Conservation (phyloP, 805 yeast genomes). For the Wickerhamomyces queroliae region DNA sequence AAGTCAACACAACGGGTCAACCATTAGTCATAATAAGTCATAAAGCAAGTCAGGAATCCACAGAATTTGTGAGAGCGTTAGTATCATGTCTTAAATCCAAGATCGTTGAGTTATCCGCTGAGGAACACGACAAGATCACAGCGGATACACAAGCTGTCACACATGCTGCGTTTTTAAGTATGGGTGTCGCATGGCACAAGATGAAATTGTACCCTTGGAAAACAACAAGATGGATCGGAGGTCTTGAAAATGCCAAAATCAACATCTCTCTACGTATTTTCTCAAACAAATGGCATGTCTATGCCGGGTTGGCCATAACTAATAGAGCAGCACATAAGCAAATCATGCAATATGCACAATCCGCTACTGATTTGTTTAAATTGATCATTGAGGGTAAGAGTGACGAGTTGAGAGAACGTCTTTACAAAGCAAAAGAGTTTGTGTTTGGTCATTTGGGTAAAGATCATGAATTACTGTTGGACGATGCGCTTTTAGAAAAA, state of each 20-base stretch:
- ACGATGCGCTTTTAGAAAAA: constrained; percentile 71
- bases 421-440: constrained; percentile 59
- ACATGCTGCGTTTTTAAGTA: constrained; percentile 92
- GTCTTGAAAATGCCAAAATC: constrained; percentile 92
- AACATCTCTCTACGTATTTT: constrained; percentile 87
- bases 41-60: constrained; percentile 46
- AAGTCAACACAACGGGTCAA: constrained; percentile 83
- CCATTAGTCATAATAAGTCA: constrained; percentile 86
- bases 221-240: constrained; percentile 80
- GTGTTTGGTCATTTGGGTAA: constrained; percentile 67
- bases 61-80: constrained; percentile 55
- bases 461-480: constrained; percentile 58
- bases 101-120: constrained; percentile 70
- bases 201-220: constrained; percentile 89
- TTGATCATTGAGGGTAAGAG: constrained; percentile 69
- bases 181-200: constrained; percentile 95
- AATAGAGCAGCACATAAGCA: constrained; percentile 93
- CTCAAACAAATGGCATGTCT: constrained; percentile 96
- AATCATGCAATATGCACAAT: constrained; percentile 80
- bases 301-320: constrained; percentile 94
- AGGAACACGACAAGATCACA: constrained; percentile 89
- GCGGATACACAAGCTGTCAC: constrained; percentile 99
- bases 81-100: constrained; percentile 75
- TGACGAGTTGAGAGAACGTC: constrained; percentile 51
- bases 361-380: constrained; percentile 77